These are phyloP conservation scores for Oemleria cerasiformis DNA, from an alignment of 306 rosid genomes.

Conservation along the genomic window DNA sequence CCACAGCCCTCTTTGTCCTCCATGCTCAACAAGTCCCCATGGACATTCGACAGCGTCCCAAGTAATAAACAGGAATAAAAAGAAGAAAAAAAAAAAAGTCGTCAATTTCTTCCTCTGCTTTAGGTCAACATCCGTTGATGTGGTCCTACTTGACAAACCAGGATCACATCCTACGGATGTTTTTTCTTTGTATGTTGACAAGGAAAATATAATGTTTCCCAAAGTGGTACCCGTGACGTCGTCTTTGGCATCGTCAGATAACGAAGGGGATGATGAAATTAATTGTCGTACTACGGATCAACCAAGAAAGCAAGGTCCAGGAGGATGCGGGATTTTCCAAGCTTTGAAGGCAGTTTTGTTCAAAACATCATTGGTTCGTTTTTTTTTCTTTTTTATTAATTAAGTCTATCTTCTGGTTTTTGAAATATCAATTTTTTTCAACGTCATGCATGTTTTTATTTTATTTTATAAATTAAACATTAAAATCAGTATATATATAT, in stretches of 20 bases:
- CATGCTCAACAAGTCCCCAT: not conserved
- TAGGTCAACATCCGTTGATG: not conserved
- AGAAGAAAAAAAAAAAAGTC: not conserved
- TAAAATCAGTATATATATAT: not conserved
- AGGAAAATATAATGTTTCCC: constrained; percentile 2
- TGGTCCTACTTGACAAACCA: not conserved
- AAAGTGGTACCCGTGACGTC: not conserved
- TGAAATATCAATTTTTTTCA: too few species aligned
- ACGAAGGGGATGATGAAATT: not conserved
- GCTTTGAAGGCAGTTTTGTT: constrained; percentile 24
- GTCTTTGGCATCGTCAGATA: not conserved
- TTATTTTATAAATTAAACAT: not conserved
- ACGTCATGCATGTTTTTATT: not conserved
- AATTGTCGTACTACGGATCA: not conserved
- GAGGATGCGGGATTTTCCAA: constrained; percentile 8
- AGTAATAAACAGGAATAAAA: not conserved
- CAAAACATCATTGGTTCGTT: constrained; percentile 12
- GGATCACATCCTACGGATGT: not conserved
- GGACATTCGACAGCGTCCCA: not conserved
- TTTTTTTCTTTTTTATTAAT: not conserved
- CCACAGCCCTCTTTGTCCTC: not conserved
- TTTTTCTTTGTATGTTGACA: not conserved
- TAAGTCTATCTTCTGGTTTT: not conserved
- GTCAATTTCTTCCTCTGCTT: constrained; percentile 22
- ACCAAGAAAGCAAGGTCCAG: not conserved